Conservation (phyloP, 768 basidiomycete species). For the Ramaria sp. region DNA sequence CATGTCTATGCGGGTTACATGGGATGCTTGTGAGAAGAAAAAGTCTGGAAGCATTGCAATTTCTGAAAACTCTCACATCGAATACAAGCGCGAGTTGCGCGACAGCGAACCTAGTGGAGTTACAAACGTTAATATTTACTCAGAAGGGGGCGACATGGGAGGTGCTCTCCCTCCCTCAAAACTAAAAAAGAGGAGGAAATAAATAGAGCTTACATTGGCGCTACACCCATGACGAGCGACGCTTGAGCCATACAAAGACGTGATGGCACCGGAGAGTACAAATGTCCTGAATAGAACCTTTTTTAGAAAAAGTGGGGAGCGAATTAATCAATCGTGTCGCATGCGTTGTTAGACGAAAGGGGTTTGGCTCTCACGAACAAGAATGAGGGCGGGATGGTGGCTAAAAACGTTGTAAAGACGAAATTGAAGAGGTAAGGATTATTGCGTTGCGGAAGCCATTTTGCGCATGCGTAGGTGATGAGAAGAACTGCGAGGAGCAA, state of each 20-base stretch:
- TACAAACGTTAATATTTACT: too few relatives aligned
- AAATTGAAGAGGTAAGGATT: slow-evolving; percentile 1
- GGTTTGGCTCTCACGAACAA: neutral
- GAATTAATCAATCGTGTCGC: neutral
- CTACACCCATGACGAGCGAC: neutral
- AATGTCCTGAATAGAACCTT: neutral
- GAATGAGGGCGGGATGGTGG: neutral
- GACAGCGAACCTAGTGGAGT: neutral
- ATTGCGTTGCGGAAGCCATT: neutral
- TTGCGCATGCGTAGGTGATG: neutral
- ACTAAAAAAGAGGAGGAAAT: too few relatives aligned
- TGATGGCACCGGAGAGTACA: neutral
- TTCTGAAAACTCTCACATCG: neutral
- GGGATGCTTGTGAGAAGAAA: neutral
- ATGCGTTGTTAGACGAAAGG: neutral
- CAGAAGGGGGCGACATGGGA: too few relatives aligned
- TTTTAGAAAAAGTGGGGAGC: too few relatives aligned
- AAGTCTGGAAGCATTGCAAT: neutral
- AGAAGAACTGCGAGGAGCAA: neutral
- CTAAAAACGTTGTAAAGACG: neutral
- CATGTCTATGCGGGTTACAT: neutral
- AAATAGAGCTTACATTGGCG: neutral
- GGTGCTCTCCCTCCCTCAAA: too few relatives aligned
- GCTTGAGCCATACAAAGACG: neutral
- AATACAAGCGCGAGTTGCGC: neutral